Percentiles rank a stretch among this genome's conserved stretches.
These are phyloP conservation scores for Saksenaea vasiformis DNA, from an alignment of 371 early-diverging fungal species.

Conservation along the genomic window DNA sequence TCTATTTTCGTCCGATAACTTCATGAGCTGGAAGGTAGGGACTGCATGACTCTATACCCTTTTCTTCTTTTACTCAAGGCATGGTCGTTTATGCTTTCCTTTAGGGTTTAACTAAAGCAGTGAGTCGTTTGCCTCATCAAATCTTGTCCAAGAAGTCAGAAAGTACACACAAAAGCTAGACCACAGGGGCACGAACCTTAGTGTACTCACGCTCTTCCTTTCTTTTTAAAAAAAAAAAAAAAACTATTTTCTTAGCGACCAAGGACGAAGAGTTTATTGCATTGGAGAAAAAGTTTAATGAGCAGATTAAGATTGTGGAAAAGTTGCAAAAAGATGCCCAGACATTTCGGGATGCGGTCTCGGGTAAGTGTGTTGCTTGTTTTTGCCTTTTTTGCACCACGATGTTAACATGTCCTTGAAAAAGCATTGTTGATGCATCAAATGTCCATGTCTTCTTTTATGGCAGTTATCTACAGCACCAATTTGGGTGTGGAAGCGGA, in stretches of 20 bases:
- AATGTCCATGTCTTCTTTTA: conserved; percentile 53
- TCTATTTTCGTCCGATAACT: not conserved
- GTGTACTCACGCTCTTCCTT: too few relatives aligned
- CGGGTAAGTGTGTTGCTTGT: conserved; percentile 33
- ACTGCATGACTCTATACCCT: not conserved
- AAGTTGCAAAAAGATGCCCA: conserved; percentile 58
- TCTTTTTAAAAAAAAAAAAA: not conserved
- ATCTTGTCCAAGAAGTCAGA: conserved; percentile 26
- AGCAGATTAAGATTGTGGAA: conserved; percentile 44
- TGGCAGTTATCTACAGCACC: conserved; percentile 54
- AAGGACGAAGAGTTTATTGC: conserved; percentile 60
- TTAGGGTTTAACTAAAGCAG: conserved; percentile 27
- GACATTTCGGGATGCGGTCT: conserved; percentile 68
- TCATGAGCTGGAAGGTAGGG: conserved; percentile 12
- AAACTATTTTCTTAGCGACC: conserved; percentile 38
- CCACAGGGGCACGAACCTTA: too few relatives aligned
- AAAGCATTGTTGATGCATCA: conserved; percentile 61
- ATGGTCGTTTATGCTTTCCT: not conserved
- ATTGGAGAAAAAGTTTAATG: conserved; percentile 54
- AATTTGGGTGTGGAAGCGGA: conserved; percentile 18
- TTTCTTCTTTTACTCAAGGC: not conserved
- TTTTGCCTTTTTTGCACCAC: not conserved
- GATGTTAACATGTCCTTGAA: not conserved
- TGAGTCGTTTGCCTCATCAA: conserved; percentile 29
- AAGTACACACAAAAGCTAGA: conserved; percentile 16